Conservation (phyloP, 2,329 filamentous ascomycete species). For the Aspergillus quadrilineatus region DNA sequence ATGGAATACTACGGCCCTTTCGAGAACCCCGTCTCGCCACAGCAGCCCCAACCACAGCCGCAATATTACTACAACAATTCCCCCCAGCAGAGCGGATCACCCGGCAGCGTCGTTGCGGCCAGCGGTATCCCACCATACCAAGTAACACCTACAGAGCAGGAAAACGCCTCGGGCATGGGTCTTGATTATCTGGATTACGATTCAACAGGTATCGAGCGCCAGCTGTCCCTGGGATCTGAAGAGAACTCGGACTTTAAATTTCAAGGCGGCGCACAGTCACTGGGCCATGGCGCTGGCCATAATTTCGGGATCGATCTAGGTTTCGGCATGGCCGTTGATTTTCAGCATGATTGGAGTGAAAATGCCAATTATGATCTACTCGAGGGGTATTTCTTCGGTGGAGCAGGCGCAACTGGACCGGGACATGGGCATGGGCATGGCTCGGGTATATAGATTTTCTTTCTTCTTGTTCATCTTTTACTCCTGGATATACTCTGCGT, state of each 20-base stretch:
- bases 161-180: slow-evolving; percentile 40
- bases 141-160: slow-evolving; percentile 21
- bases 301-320: slow-evolving; percentile 47
- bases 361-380: slow-evolving; percentile 51
- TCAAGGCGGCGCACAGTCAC: slow-evolving; percentile 30
- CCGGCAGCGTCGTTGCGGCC: slow-evolving; percentile 26
- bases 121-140: slow-evolving; percentile 27
- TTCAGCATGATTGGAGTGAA: slow-evolving; percentile 51
- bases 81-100: slow-evolving; percentile 35
- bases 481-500: not conserved
- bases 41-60: slow-evolving; percentile 27
- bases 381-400: slow-evolving; percentile 58
- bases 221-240: slow-evolving; percentile 27
- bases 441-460: slow-evolving; percentile 18
- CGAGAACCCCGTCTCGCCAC: slow-evolving; percentile 35
- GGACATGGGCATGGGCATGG: slow-evolving; percentile 24
- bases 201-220: slow-evolving; percentile 34
- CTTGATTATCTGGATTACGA: slow-evolving; percentile 58
- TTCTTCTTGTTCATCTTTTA: not conserved
- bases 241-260: slow-evolving; percentile 31
- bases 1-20: slow-evolving; percentile 38
- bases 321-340: slow-evolving; percentile 46
- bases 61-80: slow-evolving; percentile 36
- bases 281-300: slow-evolving; percentile 32
- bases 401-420: slow-evolving; percentile 43